phyloP scores from a whole-genome alignment of 495 filamentous ascomycete species.

The Neurospora sp. region DNA sequence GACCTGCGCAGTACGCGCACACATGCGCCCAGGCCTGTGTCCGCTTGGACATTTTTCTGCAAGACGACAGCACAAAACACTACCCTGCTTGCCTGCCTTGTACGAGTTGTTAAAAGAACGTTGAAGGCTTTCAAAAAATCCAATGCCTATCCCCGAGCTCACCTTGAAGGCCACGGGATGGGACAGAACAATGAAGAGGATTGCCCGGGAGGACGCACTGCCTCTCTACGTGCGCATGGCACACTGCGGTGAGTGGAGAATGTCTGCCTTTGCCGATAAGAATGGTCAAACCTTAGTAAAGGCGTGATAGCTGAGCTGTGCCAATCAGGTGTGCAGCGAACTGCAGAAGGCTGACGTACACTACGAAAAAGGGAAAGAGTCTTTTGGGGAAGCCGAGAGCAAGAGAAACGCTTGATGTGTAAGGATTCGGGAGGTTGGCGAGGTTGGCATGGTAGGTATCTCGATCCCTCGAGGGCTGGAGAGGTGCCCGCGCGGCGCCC shows the following conservation, averaged over 20 bases:
- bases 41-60: neutral
- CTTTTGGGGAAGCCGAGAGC: constrained; percentile 5
- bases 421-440: neutral
- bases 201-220: neutral
- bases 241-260: neutral
- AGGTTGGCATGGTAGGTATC: neutral
- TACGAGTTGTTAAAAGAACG: neutral
- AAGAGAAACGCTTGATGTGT: neutral
- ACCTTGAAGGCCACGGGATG: neutral
- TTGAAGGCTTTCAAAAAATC: neutral
- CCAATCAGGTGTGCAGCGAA: constrained; percentile 19
- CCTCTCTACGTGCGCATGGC: neutral
- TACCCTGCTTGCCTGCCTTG: neutral
- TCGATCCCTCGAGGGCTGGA: neutral
- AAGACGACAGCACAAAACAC: neutral
- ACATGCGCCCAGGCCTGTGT: neutral
- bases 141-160: neutral
- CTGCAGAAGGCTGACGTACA: constrained; percentile 21
- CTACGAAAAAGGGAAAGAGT: constrained; percentile 10
- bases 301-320: constrained; percentile 7
- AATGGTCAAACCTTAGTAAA: neutral
- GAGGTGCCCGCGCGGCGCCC: neutral
- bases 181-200: neutral
- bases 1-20: neutral
- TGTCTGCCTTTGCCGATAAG: neutral